Conservation (phyloP, 139 green algal genomes). For the Ostreobium quekettii region DNA sequence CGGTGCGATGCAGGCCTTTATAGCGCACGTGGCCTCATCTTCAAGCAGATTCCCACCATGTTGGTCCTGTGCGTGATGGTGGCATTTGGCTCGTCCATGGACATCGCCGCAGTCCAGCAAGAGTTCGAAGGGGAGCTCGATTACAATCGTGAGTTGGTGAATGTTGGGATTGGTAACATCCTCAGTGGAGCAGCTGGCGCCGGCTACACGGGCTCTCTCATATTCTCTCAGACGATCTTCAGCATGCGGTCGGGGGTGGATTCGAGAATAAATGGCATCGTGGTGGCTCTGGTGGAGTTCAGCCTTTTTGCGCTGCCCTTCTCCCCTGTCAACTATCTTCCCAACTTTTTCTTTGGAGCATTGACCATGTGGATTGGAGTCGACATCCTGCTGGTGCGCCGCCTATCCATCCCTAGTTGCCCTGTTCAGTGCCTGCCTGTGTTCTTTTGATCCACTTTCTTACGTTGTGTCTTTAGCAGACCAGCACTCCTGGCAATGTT, state of each 20-base stretch:
- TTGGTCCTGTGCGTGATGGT: conserved; percentile 60
- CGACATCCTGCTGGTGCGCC: conserved; percentile 55
- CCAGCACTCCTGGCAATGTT: too few species aligned
- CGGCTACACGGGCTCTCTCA: conserved; percentile 9
- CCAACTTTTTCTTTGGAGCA: conserved; percentile 61
- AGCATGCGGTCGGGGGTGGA: conserved; percentile 37
- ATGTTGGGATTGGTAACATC: too few species aligned
- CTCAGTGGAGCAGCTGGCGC: background rate
- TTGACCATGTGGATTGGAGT: conserved; percentile 71
- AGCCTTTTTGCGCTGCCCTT: conserved; percentile 59
- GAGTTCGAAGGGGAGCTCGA: background rate
- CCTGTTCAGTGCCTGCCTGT: too few species aligned
- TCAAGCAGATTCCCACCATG: too few species aligned
- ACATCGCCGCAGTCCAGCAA: conserved; percentile 55
- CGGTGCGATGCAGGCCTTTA: too few species aligned
- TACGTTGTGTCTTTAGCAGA: too few species aligned
- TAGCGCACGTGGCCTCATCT: too few species aligned
- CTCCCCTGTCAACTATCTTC: conserved; percentile 48
- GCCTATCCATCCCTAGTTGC: too few species aligned
- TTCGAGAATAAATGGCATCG: conserved; percentile 33
- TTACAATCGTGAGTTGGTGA: too few species aligned
- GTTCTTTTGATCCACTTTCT: too few species aligned
- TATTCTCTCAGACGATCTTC: conserved; percentile 49
- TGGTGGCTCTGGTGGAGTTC: conserved; percentile 40
- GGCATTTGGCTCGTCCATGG: conserved; percentile 67